A percentile compares a stretch with the other conserved stretches of the same genome.
Conservation (phyloP, 345 rosid genomes). For the Conringia planisiliqua region DNA sequence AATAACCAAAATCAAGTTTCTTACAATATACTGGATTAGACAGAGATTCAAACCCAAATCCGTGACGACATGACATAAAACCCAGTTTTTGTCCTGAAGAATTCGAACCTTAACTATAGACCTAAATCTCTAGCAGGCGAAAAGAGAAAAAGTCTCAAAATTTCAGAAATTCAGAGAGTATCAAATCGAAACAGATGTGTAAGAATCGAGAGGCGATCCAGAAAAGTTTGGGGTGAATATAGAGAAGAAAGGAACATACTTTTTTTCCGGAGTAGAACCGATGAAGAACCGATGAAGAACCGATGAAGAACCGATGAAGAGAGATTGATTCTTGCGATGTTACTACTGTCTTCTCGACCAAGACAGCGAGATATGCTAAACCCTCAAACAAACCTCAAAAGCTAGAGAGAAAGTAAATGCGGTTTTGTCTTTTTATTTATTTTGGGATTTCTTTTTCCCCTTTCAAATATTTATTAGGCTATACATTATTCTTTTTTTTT, state of each 20-base stretch:
- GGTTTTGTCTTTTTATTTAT: neutral
- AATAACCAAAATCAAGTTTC: too few relatives aligned
- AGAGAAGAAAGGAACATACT: neutral
- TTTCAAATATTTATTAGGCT: neutral
- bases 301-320: neutral
- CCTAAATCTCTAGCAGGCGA: neutral
- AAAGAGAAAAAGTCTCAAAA: neutral
- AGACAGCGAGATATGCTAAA: conserved; percentile 13
- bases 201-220: neutral
- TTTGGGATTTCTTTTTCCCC: neutral
- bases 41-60: neutral
- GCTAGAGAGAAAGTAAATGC: neutral
- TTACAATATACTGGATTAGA: too few relatives aligned
- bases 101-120: neutral
- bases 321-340: neutral
- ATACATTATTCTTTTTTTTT: too few relatives aligned
- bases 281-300: too few relatives aligned
- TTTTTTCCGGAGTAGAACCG: neutral
- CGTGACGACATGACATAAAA: neutral
- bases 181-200: neutral
- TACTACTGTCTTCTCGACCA: conserved; percentile 11
- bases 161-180: neutral
- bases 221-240: neutral
- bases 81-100: neutral
- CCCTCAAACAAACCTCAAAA: neutral